These are phyloP conservation scores for Yarrowia alimentaria DNA, from an alignment of 805 yeast species.

Conservation along the genomic window DNA sequence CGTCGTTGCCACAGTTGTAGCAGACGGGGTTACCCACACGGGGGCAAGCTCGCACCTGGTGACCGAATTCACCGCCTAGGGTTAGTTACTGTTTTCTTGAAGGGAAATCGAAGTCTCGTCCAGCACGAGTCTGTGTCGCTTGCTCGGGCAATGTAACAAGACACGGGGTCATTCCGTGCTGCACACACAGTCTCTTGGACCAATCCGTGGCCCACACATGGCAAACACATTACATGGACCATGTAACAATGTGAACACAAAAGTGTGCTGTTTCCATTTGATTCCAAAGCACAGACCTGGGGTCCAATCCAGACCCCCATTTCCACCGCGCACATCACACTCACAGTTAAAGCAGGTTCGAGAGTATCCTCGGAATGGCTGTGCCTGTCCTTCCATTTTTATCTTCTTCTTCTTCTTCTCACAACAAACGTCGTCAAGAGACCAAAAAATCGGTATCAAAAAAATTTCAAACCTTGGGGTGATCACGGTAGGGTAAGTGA, in stretches of 20 bases:
- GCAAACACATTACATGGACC: no score
- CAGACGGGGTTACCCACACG: constrained; percentile 42
- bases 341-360: constrained; percentile 28
- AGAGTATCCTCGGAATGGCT: constrained; percentile 22
- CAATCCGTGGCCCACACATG: no score
- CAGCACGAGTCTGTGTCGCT: no score
- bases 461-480: constrained; percentile 13
- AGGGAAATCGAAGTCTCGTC: no score
- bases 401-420: constrained; percentile 22
- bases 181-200: no score
- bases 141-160: no score
- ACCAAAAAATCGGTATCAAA: constrained; percentile 1
- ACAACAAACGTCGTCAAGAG: constrained; percentile 27
- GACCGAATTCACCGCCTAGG: constrained; percentile 29
- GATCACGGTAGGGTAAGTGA: constrained; percentile 6
- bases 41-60: constrained; percentile 41
- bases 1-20: constrained; percentile 46
- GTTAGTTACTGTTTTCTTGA: no score
- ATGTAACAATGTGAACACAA: no score
- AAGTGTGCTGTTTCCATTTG: no score
- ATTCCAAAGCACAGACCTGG: no score
- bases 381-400: constrained; percentile 28
- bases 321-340: neutral
- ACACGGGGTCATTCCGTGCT: no score
- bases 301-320: neutral